Conservation (phyloP, 2,329 filamentous ascomycete species). For the Arachnomyces sp. region DNA sequence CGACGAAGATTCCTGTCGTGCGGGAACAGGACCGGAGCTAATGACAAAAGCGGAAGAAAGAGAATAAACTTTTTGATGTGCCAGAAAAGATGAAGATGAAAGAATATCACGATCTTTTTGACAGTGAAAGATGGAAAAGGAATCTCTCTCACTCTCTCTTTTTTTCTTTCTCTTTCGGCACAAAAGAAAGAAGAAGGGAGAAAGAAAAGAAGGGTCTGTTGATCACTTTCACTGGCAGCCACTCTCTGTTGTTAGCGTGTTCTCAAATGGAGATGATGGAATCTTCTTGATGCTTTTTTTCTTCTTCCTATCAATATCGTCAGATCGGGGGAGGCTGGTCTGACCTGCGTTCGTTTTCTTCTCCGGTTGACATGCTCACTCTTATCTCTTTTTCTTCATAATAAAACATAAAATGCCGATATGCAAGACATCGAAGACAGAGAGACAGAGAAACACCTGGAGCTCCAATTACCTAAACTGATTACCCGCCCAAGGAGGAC, state of each 20-base stretch:
- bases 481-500: no score
- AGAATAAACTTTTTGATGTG: slow-evolving; percentile 4
- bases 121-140: not conserved
- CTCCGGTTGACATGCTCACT: no score
- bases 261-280: not conserved
- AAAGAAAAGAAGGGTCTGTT: not conserved
- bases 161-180: not conserved
- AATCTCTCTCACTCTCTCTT: no score
- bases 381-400: no score
- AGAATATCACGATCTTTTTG: not conserved
- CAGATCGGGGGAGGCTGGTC: no score
- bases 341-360: no score
- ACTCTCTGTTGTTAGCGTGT: not conserved
- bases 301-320: no score
- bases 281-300: not conserved
- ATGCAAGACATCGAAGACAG: no score
- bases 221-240: not conserved
- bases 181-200: not conserved
- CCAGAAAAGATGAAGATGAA: slow-evolving; percentile 2
- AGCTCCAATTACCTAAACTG: no score
- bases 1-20: slow-evolving; percentile 12
- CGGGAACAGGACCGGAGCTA: slow-evolving; percentile 26
- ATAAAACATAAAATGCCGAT: no score
- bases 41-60: slow-evolving; percentile 35
- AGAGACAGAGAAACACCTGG: no score